Percentiles rank a stretch among this genome's conserved stretches.
phyloP scores from a whole-genome alignment of 1,284 basidiomycete genomes.

The Peniophora sp. region DNA sequence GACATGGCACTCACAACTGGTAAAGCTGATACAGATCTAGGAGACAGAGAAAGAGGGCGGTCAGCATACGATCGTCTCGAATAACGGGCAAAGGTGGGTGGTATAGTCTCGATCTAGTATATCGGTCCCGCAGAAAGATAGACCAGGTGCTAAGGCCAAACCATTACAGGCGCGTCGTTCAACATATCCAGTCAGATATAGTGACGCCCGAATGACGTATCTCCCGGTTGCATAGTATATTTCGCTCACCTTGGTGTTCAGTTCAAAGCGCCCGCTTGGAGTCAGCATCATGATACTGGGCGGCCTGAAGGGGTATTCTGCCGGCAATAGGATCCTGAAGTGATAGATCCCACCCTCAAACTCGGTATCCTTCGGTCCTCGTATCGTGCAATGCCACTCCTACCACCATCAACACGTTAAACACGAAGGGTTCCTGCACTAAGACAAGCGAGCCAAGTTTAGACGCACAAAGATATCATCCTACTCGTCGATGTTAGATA shows the following conservation, averaged over 20 bases:
- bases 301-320: slow-evolving; percentile 92
- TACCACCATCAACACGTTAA: slow-evolving; percentile 26
- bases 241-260: slow-evolving; percentile 81
- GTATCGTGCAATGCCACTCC: slow-evolving; percentile 98
- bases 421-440: not conserved
- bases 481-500: slow-evolving; percentile 25
- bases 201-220: too few relatives aligned
- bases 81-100: too few relatives aligned
- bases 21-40: slow-evolving; percentile 91
- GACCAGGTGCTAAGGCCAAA: too few relatives aligned
- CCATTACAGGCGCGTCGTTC: too few relatives aligned
- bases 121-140: too few relatives aligned
- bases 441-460: not conserved
- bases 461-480: slow-evolving; percentile 74
- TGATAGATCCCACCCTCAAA: slow-evolving; percentile 92
- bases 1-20: slow-evolving; percentile 60
- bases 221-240: not conserved
- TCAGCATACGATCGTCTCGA: too few relatives aligned
- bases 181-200: too few relatives aligned
- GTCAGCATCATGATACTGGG: slow-evolving; percentile 93
- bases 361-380: slow-evolving; percentile 81
- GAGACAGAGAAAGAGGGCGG: not conserved
- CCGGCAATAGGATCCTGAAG: slow-evolving; percentile 84
- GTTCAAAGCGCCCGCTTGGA: slow-evolving; percentile 91
- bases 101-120: too few relatives aligned